Evolutionary conservation across 2,329 filamentous ascomycete genomes (phyloP).

Genomic region (Monosporascus cannonballus): DNA sequence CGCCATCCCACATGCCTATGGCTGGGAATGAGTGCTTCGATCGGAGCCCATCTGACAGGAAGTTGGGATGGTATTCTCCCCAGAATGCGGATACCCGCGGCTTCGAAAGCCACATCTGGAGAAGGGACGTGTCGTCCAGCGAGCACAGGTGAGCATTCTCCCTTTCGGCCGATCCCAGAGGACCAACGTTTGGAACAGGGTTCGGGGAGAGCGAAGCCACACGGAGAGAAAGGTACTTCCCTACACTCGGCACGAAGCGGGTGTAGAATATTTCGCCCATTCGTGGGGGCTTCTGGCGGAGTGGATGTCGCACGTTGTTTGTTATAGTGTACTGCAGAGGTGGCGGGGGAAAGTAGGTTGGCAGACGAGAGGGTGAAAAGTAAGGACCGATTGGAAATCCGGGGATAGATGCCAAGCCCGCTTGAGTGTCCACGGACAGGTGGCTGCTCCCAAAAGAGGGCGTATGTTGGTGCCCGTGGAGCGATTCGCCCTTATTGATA

Average conservation of each 20-base stretch:
- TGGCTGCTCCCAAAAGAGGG: constrained; percentile 23
- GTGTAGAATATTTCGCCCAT: constrained; percentile 91
- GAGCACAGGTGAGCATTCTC: constrained; percentile 34
- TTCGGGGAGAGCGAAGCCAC: constrained; percentile 65
- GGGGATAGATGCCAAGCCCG: constrained; percentile 25
- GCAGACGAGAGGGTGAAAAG: constrained; percentile 75
- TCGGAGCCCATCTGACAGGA: constrained; percentile 60
- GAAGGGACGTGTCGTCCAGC: constrained; percentile 50
- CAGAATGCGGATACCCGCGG: constrained; percentile 81
- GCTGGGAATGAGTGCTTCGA: constrained; percentile 78
- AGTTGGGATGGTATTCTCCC: constrained; percentile 61
- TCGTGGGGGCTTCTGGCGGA: constrained; percentile 80
- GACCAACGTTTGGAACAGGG: constrained; percentile 59
- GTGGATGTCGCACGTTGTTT: constrained; percentile 73
- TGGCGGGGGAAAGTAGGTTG: constrained; percentile 83
- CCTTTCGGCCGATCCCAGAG: constrained; percentile 36
- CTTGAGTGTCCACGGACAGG: constrained; percentile 33
- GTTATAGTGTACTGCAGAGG: constrained; percentile 78
- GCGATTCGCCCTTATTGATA: constrained; percentile 24
- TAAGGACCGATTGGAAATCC: constrained; percentile 60
- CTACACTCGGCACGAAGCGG: constrained; percentile 74
- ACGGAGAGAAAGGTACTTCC: constrained; percentile 83
- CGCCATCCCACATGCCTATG: constrained; percentile 89
- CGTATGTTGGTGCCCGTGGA: constrained; percentile 5
- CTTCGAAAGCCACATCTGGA: constrained; percentile 85